These are phyloP conservation scores for Aspergillus sp. DNA, from an alignment of 2,329 filamentous ascomycete species.

Conservation along the genomic window DNA sequence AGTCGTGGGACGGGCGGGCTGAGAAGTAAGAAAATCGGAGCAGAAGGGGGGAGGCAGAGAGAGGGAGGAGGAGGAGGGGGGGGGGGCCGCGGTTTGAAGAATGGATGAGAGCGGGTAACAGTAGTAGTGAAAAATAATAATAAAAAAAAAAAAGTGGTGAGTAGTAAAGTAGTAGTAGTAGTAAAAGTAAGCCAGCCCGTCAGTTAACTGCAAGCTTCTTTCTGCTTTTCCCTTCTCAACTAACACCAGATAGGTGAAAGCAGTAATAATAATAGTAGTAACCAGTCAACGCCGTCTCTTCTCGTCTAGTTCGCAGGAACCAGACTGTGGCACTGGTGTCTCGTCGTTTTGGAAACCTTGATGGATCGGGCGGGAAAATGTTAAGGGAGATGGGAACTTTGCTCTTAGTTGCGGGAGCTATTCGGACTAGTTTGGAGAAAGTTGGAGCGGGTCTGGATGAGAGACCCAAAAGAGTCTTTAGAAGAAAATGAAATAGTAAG, in stretches of 20 bases:
- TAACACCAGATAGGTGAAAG: not conserved
- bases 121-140: not conserved
- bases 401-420: conserved; percentile 20
- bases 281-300: not conserved
- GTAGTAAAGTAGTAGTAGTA: not conserved
- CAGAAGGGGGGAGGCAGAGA: not conserved
- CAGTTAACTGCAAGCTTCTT: no score
- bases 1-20: not conserved
- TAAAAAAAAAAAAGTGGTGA: not conserved
- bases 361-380: conserved; percentile 14
- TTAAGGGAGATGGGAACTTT: conserved; percentile 5
- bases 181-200: not conserved
- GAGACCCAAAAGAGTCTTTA: not conserved
- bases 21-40: not conserved
- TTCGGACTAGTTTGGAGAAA: conserved; percentile 8
- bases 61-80: not conserved
- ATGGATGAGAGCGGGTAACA: not conserved
- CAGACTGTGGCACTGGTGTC: not conserved
- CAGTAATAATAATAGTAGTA: not conserved
- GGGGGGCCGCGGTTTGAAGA: not conserved
- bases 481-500: not conserved
- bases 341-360: not conserved
- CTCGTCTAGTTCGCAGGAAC: not conserved
- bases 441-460: conserved; percentile 9
- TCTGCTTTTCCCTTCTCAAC: no score